phyloP scores from a whole-genome alignment of 805 yeast species.

The Metschnikowia reukaufii region DNA sequence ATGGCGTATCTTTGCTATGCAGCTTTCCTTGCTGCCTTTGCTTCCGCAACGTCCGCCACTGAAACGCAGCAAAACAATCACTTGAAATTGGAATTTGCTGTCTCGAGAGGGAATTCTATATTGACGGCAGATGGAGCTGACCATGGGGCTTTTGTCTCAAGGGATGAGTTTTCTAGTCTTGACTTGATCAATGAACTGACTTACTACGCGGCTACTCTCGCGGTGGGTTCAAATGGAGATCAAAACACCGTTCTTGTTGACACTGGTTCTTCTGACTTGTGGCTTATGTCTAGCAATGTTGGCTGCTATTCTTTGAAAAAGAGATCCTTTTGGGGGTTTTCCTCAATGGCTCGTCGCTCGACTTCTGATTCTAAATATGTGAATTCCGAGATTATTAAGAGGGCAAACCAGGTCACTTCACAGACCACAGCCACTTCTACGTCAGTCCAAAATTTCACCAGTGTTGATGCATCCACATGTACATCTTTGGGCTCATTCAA shows the following conservation, averaged over 20 bases:
- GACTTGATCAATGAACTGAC: slow-evolving; percentile 3
- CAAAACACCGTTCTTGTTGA: slow-evolving; percentile 34
- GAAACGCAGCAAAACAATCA: background rate
- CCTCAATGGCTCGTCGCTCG: too few species aligned
- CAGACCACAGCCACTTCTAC: background rate
- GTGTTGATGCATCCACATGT: slow-evolving; percentile 29
- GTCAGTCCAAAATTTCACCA: background rate
- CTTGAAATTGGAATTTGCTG: background rate
- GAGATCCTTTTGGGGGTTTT: too few species aligned
- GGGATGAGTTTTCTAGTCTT: background rate
- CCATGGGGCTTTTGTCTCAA: background rate
- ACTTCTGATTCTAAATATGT: too few species aligned
- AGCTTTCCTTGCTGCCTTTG: background rate
- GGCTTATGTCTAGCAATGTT: slow-evolving; percentile 31
- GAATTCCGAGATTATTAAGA: slow-evolving; percentile 3
- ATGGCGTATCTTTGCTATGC: background rate
- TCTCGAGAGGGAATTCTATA: background rate
- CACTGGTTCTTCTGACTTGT: slow-evolving; percentile 44
- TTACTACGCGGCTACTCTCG: slow-evolving; percentile 4
- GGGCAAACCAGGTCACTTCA: background rate
- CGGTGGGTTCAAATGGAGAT: slow-evolving; percentile 12
- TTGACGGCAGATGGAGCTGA: background rate
- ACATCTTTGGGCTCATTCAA: slow-evolving; percentile 49
- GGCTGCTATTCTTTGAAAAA: background rate
- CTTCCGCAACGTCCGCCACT: background rate